phyloP scores from a whole-genome alignment of 2,329 filamentous ascomycete genomes.

The Diaporthe caulivora region DNA sequence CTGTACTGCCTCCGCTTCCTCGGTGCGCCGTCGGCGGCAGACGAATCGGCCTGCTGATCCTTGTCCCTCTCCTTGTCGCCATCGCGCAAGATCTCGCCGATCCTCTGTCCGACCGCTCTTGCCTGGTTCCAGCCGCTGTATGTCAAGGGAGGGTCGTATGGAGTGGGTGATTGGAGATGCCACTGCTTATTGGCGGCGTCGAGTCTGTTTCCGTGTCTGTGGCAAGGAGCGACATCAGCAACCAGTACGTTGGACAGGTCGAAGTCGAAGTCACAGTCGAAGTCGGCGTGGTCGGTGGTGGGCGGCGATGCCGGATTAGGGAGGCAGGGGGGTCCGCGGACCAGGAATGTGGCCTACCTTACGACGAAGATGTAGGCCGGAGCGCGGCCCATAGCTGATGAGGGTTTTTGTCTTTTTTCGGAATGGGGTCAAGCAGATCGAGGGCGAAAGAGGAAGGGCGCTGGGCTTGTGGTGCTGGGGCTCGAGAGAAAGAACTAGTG shows the following conservation, averaged over 20 bases:
- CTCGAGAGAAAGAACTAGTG: constrained; percentile 9
- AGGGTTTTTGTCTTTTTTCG: neutral
- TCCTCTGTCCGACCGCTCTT: constrained; percentile 83
- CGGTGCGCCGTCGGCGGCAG: constrained; percentile 40
- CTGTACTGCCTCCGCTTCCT: constrained; percentile 71
- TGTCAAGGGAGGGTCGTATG: constrained; percentile 94
- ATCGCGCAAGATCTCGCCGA: constrained; percentile 75
- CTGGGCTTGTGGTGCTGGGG: neutral
- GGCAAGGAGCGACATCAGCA: neutral
- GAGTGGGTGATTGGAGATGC: constrained; percentile 92
- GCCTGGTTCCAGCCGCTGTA: constrained; percentile 95
- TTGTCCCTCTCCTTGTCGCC: constrained; percentile 57
- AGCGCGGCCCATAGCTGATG: constrained; percentile 56
- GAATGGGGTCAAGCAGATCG: neutral
- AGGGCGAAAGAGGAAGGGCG: constrained; percentile 5
- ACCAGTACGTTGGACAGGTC: constrained; percentile 12
- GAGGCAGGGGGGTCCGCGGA: constrained; percentile 1
- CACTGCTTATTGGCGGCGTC: constrained; percentile 96
- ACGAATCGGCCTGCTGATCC: constrained; percentile 53
- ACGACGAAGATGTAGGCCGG: constrained; percentile 65
- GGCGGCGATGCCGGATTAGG: constrained; percentile 1
- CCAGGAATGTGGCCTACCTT: constrained; percentile 52
- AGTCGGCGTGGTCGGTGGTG: neutral
- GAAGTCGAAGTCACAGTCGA: constrained; percentile 4
- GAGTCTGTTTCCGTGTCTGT: constrained; percentile 89